These are phyloP conservation scores for Hirsutella rhossiliensis DNA, from an alignment of 2,329 filamentous ascomycete species.

Conservation along the genomic window DNA sequence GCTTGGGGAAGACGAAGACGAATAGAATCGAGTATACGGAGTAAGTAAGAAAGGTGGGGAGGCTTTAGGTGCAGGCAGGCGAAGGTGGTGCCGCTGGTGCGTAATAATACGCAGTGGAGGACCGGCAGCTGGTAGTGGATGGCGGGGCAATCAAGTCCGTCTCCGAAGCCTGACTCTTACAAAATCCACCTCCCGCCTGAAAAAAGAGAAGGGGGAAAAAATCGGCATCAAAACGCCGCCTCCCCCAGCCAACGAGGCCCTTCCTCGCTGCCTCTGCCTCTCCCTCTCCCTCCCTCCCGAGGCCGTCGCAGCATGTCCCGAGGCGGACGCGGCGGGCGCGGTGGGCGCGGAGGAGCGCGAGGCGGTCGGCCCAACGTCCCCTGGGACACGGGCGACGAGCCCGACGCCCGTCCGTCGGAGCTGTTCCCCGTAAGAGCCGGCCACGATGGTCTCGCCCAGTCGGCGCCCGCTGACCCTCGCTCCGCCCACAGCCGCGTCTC, in stretches of 20 bases:
- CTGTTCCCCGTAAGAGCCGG: conserved; percentile 38
- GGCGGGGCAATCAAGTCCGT: too few species aligned
- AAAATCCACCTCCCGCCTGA: too few species aligned
- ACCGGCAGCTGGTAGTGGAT: too few species aligned
- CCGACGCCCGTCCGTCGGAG: conserved; percentile 45
- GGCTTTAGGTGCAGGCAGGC: background rate
- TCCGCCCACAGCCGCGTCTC: conserved; percentile 30
- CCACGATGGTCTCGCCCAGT: too few species aligned
- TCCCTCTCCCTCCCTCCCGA: background rate
- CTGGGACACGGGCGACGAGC: conserved; percentile 41
- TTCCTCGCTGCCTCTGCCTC: background rate
- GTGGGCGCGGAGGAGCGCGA: conserved; percentile 34
- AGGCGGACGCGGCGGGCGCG: conserved; percentile 38
- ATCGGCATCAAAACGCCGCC: too few species aligned
- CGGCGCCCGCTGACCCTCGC: too few species aligned
- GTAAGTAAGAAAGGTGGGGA: background rate
- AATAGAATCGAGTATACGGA: too few species aligned
- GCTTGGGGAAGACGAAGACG: background rate
- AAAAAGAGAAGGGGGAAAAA: too few species aligned
- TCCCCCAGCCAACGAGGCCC: too few species aligned
- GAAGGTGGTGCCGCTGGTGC: too few species aligned
- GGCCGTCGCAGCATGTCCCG: conserved; percentile 30
- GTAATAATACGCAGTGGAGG: too few species aligned
- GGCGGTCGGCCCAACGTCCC: conserved; percentile 34
- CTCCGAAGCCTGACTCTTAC: too few species aligned